Percentiles rank a stretch among this genome's conserved stretches.
These are phyloP conservation scores for Kazachstania taianensis DNA, from an alignment of 805 yeast species.

Conservation along the genomic window DNA sequence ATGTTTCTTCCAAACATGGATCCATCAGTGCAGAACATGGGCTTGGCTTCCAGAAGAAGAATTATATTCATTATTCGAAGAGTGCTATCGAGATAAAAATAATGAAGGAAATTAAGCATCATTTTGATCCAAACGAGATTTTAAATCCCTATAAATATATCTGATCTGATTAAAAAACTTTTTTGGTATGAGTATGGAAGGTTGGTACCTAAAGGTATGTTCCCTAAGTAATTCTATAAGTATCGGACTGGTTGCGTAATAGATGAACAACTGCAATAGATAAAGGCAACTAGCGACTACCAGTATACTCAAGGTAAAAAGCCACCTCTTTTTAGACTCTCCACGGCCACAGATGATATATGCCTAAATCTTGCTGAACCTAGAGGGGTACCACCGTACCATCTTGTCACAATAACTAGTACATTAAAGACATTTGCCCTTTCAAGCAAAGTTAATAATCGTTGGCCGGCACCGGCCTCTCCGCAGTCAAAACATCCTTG, in stretches of 20 bases:
- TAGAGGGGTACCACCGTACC: constrained; percentile 74
- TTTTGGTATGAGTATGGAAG: background rate
- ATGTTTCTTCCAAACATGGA: constrained; percentile 62
- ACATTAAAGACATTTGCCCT: constrained; percentile 41
- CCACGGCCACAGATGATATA: constrained; percentile 47
- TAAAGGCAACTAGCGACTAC: too few species aligned
- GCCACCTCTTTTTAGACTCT: constrained; percentile 36
- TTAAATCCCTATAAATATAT: constrained; percentile 92
- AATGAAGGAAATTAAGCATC: constrained; percentile 70
- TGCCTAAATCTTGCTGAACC: constrained; percentile 66
- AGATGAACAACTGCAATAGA: too few species aligned
- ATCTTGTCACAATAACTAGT: constrained; percentile 59
- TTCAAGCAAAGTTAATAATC: constrained; percentile 46
- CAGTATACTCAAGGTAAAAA: constrained; percentile 16
- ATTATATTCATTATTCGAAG: constrained; percentile 80
- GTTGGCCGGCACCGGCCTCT: constrained; percentile 63
- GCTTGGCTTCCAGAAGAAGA: constrained; percentile 90
- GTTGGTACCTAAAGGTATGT: too few species aligned
- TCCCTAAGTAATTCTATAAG: too few species aligned
- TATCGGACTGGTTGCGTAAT: too few species aligned
- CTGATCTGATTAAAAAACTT: constrained; percentile 18
- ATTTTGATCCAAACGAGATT: constrained; percentile 84
- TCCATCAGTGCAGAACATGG: constrained; percentile 98
- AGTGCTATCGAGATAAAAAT: constrained; percentile 55
- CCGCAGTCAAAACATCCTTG: constrained; percentile 66